Evolutionary conservation across 176 grass and related monocot genomes (phyloP).

Genomic region (Eleusine coracana): DNA sequence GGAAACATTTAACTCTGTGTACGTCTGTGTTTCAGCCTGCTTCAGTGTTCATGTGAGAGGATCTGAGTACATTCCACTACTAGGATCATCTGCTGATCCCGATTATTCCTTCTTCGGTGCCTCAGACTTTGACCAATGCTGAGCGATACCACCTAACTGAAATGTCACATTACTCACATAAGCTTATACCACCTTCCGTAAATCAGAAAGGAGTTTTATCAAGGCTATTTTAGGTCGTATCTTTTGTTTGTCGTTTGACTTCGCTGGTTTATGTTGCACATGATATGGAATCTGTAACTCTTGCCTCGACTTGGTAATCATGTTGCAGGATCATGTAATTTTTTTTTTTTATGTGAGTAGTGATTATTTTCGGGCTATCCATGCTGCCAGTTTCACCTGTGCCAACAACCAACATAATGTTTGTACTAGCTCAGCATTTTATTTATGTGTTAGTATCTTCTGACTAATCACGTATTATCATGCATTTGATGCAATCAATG

Average conservation of each 20-base stretch:
- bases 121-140: conserved; percentile 59
- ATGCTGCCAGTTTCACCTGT: neutral
- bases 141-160: neutral
- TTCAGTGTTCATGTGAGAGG: conserved; percentile 96
- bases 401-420: neutral
- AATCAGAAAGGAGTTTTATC: neutral
- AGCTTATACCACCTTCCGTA: neutral
- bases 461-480: neutral
- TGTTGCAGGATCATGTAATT: neutral
- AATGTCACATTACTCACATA: neutral
- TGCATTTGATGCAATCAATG: neutral
- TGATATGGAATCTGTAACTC: conserved; percentile 1
- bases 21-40: conserved; percentile 69
- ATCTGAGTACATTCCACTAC: conserved; percentile 86
- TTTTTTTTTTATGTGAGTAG: neutral
- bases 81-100: conserved; percentile 66
- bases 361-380: neutral
- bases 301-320: neutral
- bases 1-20: conserved; percentile 11
- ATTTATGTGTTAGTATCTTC: neutral
- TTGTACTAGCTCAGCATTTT: neutral
- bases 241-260: neutral
- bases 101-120: conserved; percentile 68
- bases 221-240: conserved; percentile 12
- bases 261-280: neutral